phyloP scores from a whole-genome alignment of 345 rosid species.

The Ceriops tagal region DNA sequence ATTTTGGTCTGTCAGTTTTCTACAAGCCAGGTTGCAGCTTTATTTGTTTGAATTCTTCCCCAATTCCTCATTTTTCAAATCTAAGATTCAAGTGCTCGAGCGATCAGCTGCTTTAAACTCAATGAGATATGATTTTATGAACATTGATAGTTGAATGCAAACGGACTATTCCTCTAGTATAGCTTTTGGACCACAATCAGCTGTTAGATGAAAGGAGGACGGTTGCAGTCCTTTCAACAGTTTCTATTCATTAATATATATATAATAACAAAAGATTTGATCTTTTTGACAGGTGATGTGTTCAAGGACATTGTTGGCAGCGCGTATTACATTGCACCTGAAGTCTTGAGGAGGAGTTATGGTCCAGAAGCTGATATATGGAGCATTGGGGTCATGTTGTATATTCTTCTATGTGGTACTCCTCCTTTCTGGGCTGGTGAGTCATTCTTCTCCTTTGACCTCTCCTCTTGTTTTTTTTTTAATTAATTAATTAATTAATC shows the following conservation, averaged over 20 bases:
- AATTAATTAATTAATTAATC: background rate
- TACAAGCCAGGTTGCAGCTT: conserved; percentile 65
- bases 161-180: too few relatives aligned
- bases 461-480: background rate
- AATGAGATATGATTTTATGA: background rate
- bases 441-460: background rate
- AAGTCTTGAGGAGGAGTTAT: conserved; percentile 80
- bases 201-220: too few relatives aligned
- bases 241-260: too few relatives aligned
- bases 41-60: background rate
- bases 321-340: conserved; percentile 90
- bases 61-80: background rate
- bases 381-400: conserved; percentile 79
- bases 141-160: too few relatives aligned
- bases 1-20: conserved; percentile 84
- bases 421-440: conserved; percentile 98
- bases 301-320: conserved; percentile 73
- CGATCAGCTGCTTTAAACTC: background rate
- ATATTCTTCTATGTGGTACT: conserved; percentile 80
- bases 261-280: background rate
- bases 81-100: too few relatives aligned
- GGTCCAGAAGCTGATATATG: conserved; percentile 81
- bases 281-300: conserved; percentile 44
- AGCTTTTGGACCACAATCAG: too few relatives aligned
- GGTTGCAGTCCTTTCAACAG: too few relatives aligned